Percentiles rank a stretch among this genome's conserved stretches.
Conservation (phyloP, 305 asterid genomes). For the Stenogyne calaminthoides region DNA sequence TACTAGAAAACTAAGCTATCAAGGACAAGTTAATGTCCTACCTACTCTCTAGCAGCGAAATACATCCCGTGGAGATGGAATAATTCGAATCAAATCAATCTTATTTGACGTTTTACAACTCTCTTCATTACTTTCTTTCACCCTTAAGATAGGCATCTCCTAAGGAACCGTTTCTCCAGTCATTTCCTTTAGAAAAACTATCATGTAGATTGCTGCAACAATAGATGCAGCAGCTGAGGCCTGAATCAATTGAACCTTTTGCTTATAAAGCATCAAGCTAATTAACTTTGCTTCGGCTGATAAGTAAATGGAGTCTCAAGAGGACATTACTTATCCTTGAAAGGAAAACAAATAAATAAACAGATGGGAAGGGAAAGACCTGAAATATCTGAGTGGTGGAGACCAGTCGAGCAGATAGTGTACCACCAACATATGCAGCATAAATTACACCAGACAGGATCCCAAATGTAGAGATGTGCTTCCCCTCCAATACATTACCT, state of each 20-base stretch:
- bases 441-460: slow-evolving; percentile 49
- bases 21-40: slow-evolving; percentile 22
- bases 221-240: slow-evolving; percentile 49
- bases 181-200: slow-evolving; percentile 47
- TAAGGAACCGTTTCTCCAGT: slow-evolving; percentile 30
- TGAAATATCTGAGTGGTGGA: slow-evolving; percentile 57
- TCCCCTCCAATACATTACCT: slow-evolving; percentile 46
- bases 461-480: slow-evolving; percentile 60
- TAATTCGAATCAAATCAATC: slow-evolving; percentile 35
- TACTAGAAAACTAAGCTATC: too few species aligned
- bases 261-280: slow-evolving; percentile 18
- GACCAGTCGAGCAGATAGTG: slow-evolving; percentile 55
- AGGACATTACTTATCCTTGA: not conserved
- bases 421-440: slow-evolving; percentile 53
- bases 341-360: slow-evolving; percentile 7
- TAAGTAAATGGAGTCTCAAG: not conserved
- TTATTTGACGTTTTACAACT: slow-evolving; percentile 30
- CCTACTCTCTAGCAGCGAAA: slow-evolving; percentile 57
- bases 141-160: slow-evolving; percentile 51
- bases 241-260: slow-evolving; percentile 36
- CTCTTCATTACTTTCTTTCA: slow-evolving; percentile 32
- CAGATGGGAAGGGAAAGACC: slow-evolving; percentile 29
- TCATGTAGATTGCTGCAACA: slow-evolving; percentile 47
- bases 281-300: slow-evolving; percentile 23
- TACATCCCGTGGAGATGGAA: slow-evolving; percentile 50